Evolutionary conservation across 163 green algal genomes (phyloP).

Genomic region (Scenedesmus sp.): DNA sequence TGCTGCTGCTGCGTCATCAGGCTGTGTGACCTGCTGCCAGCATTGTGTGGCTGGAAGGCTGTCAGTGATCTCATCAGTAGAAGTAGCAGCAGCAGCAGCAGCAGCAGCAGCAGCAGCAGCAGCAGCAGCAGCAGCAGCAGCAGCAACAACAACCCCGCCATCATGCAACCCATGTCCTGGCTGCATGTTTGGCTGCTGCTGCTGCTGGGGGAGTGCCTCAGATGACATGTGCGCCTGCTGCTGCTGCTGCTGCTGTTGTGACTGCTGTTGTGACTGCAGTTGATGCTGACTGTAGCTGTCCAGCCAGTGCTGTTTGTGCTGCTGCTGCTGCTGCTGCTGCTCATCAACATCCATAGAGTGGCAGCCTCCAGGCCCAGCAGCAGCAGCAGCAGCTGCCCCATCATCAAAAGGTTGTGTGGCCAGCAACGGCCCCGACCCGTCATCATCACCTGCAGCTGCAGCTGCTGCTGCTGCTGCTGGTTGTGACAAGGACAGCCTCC

Average conservation of each 20-base stretch:
- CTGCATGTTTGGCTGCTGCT: not conserved
- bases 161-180: not conserved
- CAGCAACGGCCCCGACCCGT: not conserved
- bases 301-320: not conserved
- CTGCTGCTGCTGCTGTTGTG: constrained; percentile 3
- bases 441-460: constrained; percentile 24
- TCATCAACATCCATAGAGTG: not conserved
- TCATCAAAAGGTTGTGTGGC: not conserved
- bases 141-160: not conserved
- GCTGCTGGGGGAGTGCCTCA: not conserved
- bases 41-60: not conserved
- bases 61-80: too few species aligned
- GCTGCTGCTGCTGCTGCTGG: constrained; percentile 18
- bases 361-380: not conserved
- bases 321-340: constrained; percentile 28
- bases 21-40: not conserved
- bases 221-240: not conserved
- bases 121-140: constrained; percentile 17
- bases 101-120: not conserved
- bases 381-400: constrained; percentile 7
- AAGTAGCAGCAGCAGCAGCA: not conserved
- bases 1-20: constrained; percentile 31
- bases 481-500: not conserved
- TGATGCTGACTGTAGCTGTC: constrained; percentile 3
- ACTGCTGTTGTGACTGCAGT: not conserved